A percentile compares a stretch with the other conserved stretches of the same genome.
These are phyloP conservation scores for Alternaria triticimaculans DNA, from an alignment of 2,329 filamentous ascomycete genomes.

Conservation along the genomic window DNA sequence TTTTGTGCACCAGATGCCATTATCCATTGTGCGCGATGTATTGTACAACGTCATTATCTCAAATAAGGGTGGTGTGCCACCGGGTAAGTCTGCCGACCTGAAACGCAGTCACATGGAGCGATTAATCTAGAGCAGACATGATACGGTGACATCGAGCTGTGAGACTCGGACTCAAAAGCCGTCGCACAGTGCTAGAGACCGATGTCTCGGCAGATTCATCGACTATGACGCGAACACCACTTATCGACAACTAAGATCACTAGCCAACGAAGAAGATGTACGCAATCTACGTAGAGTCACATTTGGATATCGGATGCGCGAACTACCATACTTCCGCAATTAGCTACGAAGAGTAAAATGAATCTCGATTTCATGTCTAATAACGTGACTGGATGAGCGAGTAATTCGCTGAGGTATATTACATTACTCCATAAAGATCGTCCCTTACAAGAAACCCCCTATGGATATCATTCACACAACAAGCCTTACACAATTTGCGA, in stretches of 20 bases:
- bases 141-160: neutral
- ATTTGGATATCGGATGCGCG: neutral
- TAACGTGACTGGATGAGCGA: neutral
- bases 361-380: neutral
- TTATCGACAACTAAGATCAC: neutral
- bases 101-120: neutral
- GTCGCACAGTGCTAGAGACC: neutral
- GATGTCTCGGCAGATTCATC: neutral
- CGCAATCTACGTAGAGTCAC: neutral
- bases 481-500: neutral
- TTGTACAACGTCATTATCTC: neutral
- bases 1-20: neutral
- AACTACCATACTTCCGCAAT: neutral
- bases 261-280: neutral
- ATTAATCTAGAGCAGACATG: neutral
- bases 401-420: conserved; percentile 2
- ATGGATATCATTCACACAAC: neutral
- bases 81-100: neutral
- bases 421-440: conserved; percentile 12
- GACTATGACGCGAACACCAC: neutral
- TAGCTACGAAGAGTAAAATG: neutral
- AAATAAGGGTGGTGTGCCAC: neutral
- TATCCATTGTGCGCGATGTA: neutral
- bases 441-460: neutral
- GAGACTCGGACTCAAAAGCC: neutral